A percentile compares a stretch with the other conserved stretches of the same genome.
These are phyloP conservation scores for Pythium oligandrum DNA, from an alignment of 352 stramenopile species.

Conservation along the genomic window DNA sequence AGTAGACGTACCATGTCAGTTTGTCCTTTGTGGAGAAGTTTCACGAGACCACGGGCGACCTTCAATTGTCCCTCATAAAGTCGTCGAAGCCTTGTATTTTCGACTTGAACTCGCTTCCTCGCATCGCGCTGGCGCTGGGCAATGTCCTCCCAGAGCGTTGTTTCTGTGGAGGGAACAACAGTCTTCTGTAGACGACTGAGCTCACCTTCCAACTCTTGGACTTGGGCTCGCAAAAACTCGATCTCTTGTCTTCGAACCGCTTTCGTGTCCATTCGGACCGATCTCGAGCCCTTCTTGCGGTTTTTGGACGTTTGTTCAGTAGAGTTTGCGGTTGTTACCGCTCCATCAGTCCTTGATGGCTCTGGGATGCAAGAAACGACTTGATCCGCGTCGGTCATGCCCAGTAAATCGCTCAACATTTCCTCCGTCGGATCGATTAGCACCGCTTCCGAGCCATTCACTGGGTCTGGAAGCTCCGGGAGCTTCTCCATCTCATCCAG, in stretches of 20 bases:
- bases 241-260: slow-evolving; percentile 14
- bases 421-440: neutral
- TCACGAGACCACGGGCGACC: slow-evolving; percentile 21
- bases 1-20: neutral
- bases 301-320: too few relatives aligned
- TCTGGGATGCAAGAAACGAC: too few relatives aligned
- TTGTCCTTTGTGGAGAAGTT: slow-evolving; percentile 22
- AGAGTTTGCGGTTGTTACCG: too few relatives aligned
- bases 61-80: slow-evolving; percentile 26
- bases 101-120: slow-evolving; percentile 25
- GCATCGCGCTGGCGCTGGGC: slow-evolving; percentile 28
- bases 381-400: neutral
- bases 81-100: slow-evolving; percentile 27
- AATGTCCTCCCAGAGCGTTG: slow-evolving; percentile 25
- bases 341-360: too few relatives aligned
- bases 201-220: slow-evolving; percentile 23
- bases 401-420: neutral
- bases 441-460: neutral
- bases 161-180: neutral
- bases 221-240: slow-evolving; percentile 21
- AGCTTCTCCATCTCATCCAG: slow-evolving; percentile 2
- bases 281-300: too few relatives aligned
- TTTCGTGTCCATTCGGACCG: too few relatives aligned
- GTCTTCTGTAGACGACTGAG: slow-evolving; percentile 9
- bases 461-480: neutral